Base-by-base conservation (phyloP, 768 basidiomycete genomes). In the Leccinum subgranulosum region DNA sequence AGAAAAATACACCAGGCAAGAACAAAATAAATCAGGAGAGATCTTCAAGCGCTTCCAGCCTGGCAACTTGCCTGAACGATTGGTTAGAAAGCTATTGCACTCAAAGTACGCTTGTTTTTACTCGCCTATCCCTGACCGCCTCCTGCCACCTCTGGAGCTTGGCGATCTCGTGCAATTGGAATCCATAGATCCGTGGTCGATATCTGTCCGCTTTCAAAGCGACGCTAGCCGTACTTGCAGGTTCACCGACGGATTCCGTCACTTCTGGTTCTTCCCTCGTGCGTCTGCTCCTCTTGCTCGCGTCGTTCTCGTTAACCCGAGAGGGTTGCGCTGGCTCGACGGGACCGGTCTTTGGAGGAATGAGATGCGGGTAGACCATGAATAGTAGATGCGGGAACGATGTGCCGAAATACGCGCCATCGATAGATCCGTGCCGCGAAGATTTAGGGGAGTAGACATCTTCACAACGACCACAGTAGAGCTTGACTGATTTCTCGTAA, bases 371-470 rank as follows among this genome's bases (percentile, higher is more conserved):
- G 73, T 98, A 98, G 34, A 98, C 94, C 79, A 98, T 92, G 78
- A 95, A 97, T 49, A 98, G 79, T 54, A 99, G 86, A 71, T 98
- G 96, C 0, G 95, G 94, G 79, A 98, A 98, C 1, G 95, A 97
- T 0, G 94, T 96, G 59, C 97, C 97, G 65, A 99, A 99, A 75
- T 96, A 99, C 2, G 97, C 97, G 28, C 97, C 96, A 70, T 99
- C 97, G 69, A 99, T 98, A 36, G 90, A 89, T 50, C 96, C 96
- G 72, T 99, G 97, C 28, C 96, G 85, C 6, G 94, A 94, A 1
- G 92, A 94, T 73, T 99, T 99, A 36, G 97, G 97, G 0, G 91
- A 93, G 75, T 98, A 99, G 64, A 99, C 87, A 75, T 99, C 97
- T 75, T 99, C 96, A 74, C 97, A 99, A 36, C 94, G 88, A 2